Evolutionary conservation across 163 green algal genomes (phyloP), one percentile per base, ranked within the genome.

Genomic region (Prototheca wickerhamii): DNA sequence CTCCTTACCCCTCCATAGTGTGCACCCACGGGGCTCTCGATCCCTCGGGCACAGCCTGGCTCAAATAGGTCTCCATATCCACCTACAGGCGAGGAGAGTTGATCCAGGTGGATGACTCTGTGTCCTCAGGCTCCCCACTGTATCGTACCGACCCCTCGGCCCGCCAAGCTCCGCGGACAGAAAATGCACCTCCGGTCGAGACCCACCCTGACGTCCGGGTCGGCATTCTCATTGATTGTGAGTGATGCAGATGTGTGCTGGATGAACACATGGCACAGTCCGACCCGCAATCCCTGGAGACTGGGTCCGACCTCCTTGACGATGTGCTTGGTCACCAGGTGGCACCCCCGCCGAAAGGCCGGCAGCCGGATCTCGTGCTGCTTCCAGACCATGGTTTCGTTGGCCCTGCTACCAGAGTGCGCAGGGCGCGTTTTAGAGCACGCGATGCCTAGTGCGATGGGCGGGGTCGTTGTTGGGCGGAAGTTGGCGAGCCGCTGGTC

Each of bases 261-360:
- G 34, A 77, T 51, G 60, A 77, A 77, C 23, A 77, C 26, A 35
- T 77, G 61, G 10, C n/a, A 60, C 20, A 73, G 28, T n/a, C 70
- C 70, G n/a, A 34, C 28, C 4, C 31, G 1, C 28, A 65, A 25
- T 4, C 44, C 46, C 29, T 34, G 8, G n/a, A 71, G 61, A 6
- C 7, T n/a, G 17, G 61, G 61, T 8, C 1, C 18, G 50, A 58
- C 49, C 31, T 40, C 61, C 51, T 80, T 60, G 37, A 83, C 60
- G 15, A 91, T 68, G 4, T 84, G 72, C 37, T 76, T 57, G 2
- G 84, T 91, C 56, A 91, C 76, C 26, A 91, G 74, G 52, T 91
- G 84, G 60, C 84, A 89, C 8, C 84, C 84, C n/a, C 84, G 66
- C 8, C 67, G 68, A 58, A 74, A 68, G 4, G 68, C 29, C 15